phyloP scores from a whole-genome alignment of 2,329 filamentous ascomycete species.

The Trichoderma sp. region DNA sequence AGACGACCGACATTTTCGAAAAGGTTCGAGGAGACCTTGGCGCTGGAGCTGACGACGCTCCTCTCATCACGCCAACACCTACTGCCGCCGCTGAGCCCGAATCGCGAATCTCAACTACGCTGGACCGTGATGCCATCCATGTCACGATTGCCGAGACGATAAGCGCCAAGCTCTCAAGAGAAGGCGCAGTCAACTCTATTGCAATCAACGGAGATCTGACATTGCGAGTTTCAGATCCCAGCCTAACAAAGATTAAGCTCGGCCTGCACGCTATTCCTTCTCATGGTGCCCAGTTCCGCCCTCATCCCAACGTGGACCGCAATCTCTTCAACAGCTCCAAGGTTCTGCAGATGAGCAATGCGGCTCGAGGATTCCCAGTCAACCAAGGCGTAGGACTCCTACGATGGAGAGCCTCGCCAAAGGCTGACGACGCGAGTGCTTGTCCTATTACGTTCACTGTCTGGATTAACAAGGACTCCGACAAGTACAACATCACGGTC shows the following conservation, averaged over 20 bases:
- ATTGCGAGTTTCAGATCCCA: constrained; percentile 83
- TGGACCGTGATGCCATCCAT: constrained; percentile 83
- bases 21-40: constrained; percentile 90
- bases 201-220: constrained; percentile 91
- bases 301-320: constrained; percentile 96
- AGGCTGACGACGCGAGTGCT: constrained; percentile 74
- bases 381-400: constrained; percentile 93
- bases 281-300: constrained; percentile 87
- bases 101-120: constrained; percentile 63
- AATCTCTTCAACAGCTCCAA: constrained; percentile 80
- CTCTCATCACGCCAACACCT: constrained; percentile 64
- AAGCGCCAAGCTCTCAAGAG: constrained; percentile 81
- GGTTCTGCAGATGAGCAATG: constrained; percentile 86
- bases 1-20: constrained; percentile 96
- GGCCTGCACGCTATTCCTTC: constrained; percentile 73
- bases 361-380: constrained; percentile 83
- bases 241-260: constrained; percentile 89
- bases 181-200: constrained; percentile 83
- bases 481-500: constrained; percentile 85
- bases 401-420: constrained; percentile 85
- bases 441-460: constrained; percentile 96
- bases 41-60: constrained; percentile 76
- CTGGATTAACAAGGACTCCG: constrained; percentile 89
- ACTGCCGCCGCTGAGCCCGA: constrained; percentile 52
- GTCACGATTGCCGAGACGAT: constrained; percentile 89